phyloP scores from a whole-genome alignment of 1,139 yeast species.

The Meyerozyma sp. region DNA sequence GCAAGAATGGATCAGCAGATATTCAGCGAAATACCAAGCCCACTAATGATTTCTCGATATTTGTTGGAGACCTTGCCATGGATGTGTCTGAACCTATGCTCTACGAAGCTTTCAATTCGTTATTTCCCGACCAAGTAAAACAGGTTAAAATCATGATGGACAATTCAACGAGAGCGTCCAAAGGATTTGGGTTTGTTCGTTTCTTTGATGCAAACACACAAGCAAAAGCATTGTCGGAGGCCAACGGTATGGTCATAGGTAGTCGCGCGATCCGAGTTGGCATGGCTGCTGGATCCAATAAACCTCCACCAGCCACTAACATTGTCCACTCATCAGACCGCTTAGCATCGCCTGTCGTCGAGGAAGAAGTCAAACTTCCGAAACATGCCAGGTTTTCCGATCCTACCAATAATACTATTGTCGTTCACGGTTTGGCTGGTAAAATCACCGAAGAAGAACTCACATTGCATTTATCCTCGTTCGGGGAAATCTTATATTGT shows the following conservation, averaged over 20 bases:
- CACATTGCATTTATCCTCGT: conserved; percentile 21
- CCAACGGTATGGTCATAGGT: conserved; percentile 76
- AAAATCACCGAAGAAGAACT: conserved; percentile 28
- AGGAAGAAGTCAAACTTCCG: background rate
- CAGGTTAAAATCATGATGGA: conserved; percentile 88
- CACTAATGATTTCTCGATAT: conserved; percentile 56
- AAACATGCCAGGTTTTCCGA: conserved; percentile 20
- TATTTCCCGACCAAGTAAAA: conserved; percentile 64
- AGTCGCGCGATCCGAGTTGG: conserved; percentile 72
- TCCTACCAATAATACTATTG: conserved; percentile 30
- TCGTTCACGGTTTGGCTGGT: conserved; percentile 24
- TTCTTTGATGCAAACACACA: conserved; percentile 70
- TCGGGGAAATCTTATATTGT: conserved; percentile 31
- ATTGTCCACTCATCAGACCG: conserved; percentile 3
- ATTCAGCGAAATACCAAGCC: conserved; percentile 9
- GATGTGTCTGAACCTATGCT: conserved; percentile 71
- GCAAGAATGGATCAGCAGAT: background rate
- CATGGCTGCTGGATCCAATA: conserved; percentile 21
- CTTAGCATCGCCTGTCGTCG: background rate
- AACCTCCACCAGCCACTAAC: background rate
- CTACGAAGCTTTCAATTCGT: conserved; percentile 62
- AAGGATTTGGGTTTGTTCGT: conserved; percentile 92
- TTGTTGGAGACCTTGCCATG: conserved; percentile 81
- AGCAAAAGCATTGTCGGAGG: conserved; percentile 68
- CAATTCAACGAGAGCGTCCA: conserved; percentile 65